Conservation (phyloP, 306 rosid genomes). For the Dryas alaskensis region DNA sequence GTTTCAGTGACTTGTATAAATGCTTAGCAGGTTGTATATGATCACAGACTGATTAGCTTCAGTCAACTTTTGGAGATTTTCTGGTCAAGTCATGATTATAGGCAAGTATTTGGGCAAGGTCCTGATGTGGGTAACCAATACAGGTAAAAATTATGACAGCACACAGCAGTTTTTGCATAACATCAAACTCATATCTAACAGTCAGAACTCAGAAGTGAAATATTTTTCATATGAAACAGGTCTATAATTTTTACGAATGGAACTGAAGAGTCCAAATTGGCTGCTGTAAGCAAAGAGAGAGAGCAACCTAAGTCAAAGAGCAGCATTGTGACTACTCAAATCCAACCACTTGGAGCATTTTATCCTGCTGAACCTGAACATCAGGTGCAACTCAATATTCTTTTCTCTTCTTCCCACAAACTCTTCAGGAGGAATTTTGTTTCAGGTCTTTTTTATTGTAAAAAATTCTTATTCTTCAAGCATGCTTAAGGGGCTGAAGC, state of each 20-base stretch:
- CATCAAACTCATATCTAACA: slow-evolving; percentile 17
- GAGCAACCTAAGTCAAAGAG: slow-evolving; percentile 76
- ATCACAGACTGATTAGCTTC: slow-evolving; percentile 57
- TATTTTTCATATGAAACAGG: slow-evolving; percentile 37
- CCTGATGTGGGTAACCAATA: slow-evolving; percentile 95
- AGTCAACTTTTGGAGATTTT: slow-evolving; percentile 73
- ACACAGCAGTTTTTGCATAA: slow-evolving; percentile 12
- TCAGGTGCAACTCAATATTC: slow-evolving; percentile 50
- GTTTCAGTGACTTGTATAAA: not conserved
- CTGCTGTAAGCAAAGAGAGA: slow-evolving; percentile 73
- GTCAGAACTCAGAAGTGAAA: not conserved
- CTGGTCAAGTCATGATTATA: slow-evolving; percentile 88
- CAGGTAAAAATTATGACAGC: slow-evolving; percentile 47
- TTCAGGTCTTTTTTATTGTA: slow-evolving; percentile 6
- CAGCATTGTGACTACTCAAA: slow-evolving; percentile 79
- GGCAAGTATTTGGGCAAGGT: slow-evolving; percentile 98
- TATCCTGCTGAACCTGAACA: slow-evolving; percentile 88
- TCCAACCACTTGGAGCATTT: slow-evolving; percentile 64
- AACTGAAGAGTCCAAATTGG: slow-evolving; percentile 78
- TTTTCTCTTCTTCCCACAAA: not conserved
- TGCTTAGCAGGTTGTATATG: slow-evolving; percentile 73
- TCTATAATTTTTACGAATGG: slow-evolving; percentile 81
- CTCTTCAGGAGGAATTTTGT: not conserved
- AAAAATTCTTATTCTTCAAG: slow-evolving; percentile 1
- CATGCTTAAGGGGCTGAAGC: slow-evolving; percentile 4